A percentile compares a stretch with the other conserved stretches of the same genome.
These are phyloP conservation scores for Claviceps spartinae DNA, from an alignment of 2,329 filamentous ascomycete genomes.

Conservation along the genomic window DNA sequence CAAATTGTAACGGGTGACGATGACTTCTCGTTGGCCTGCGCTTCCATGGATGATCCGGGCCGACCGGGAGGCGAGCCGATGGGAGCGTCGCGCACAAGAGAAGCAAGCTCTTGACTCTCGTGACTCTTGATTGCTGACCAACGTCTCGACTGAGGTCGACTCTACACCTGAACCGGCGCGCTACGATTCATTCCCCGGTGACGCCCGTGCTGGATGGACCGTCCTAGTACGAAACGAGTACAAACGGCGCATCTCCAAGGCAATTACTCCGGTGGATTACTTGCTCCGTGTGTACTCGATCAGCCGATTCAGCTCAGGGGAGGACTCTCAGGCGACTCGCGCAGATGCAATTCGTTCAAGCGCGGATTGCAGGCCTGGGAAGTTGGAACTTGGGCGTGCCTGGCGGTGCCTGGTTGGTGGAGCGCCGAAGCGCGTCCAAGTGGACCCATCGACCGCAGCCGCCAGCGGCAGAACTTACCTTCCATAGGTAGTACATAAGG, in stretches of 20 bases:
- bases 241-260: neutral
- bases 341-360: neutral
- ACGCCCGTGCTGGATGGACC: neutral
- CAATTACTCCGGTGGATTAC: neutral
- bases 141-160: neutral
- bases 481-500: neutral
- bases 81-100: neutral
- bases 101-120: neutral
- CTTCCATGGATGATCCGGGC: neutral
- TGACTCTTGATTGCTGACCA: neutral
- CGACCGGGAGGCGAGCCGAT: neutral
- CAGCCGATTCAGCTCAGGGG: neutral
- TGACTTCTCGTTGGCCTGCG: too few species aligned
- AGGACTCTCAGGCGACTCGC: neutral
- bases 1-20: too few species aligned
- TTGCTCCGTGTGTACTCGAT: neutral
- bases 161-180: neutral
- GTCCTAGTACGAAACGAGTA: slow-evolving; percentile 5
- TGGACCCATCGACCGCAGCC: too few species aligned
- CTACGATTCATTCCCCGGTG: slow-evolving; percentile 2
- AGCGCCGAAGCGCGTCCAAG: too few species aligned
- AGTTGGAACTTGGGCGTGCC: too few species aligned
- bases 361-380: too few species aligned
- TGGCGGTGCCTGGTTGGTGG: too few species aligned
- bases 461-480: too few species aligned